Evolutionary conservation across 2,329 filamentous ascomycete genomes (phyloP).

Genomic region (Curvularia lunata): DNA sequence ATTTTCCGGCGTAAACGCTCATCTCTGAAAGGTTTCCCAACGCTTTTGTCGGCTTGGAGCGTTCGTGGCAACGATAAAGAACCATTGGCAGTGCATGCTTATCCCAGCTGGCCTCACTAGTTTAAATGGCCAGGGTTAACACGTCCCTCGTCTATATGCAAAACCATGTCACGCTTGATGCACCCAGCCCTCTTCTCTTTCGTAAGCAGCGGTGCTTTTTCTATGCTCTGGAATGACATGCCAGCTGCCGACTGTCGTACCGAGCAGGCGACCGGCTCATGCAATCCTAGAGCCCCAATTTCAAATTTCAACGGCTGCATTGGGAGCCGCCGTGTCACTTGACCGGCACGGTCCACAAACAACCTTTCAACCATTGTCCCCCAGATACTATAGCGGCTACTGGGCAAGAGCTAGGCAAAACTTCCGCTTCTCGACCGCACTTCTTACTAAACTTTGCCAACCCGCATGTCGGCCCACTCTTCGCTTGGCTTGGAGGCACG

Average conservation of each 20-base stretch:
- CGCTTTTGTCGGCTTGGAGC: not conserved
- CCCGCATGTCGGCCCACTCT: constrained; percentile 1
- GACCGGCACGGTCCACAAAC: not conserved
- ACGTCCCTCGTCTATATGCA: not conserved
- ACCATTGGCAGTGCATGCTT: not conserved
- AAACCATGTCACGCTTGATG: not conserved
- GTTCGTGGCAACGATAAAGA: not conserved
- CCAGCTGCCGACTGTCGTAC: not conserved
- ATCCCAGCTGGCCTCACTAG: not conserved
- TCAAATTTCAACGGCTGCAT: not conserved
- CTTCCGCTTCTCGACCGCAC: constrained; percentile 6
- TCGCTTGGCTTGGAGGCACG: constrained; percentile 9
- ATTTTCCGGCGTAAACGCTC: not conserved
- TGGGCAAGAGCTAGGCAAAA: not conserved
- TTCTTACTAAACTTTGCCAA: constrained; percentile 1
- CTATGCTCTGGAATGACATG: not conserved
- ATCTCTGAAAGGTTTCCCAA: too few relatives aligned
- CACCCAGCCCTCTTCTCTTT: not conserved
- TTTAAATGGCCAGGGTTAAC: not conserved
- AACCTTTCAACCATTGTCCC: not conserved
- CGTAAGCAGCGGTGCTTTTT: constrained; percentile 2
- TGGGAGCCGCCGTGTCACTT: not conserved
- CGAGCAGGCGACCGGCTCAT: not conserved
- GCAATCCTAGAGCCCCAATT: constrained; percentile 1
- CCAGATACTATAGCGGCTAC: not conserved